Evolutionary conservation across 2,329 filamentous ascomycete species (phyloP).

Genomic region (Grosmannia huntii): DNA sequence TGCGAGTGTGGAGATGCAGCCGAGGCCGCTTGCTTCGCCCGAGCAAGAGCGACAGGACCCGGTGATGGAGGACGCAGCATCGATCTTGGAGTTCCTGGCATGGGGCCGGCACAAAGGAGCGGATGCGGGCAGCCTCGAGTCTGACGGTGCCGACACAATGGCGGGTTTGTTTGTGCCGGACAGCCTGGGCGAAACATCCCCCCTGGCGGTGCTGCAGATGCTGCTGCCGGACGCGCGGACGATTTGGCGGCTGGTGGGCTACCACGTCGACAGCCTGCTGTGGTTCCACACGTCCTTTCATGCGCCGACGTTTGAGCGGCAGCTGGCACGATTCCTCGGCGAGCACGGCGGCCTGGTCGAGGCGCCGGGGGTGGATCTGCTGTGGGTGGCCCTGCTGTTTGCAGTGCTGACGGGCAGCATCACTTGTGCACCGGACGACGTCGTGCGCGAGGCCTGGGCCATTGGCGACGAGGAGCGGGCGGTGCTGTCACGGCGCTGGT

Average conservation of each 20-base stretch:
- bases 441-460: constrained; percentile 26
- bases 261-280: constrained; percentile 13
- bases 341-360: constrained; percentile 20
- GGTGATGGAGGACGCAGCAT: constrained; percentile 26
- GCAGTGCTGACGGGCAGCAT: constrained; percentile 29
- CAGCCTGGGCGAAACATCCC: constrained; percentile 4
- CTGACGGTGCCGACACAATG: constrained; percentile 8
- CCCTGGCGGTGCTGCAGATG: constrained; percentile 12
- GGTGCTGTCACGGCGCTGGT: constrained; percentile 29
- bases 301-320: constrained; percentile 21
- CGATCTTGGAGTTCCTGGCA: constrained; percentile 33
- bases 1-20: background rate
- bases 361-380: constrained; percentile 22
- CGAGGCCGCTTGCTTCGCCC: background rate
- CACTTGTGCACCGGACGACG: constrained; percentile 23
- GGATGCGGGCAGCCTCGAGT: constrained; percentile 13
- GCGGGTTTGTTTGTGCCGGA: background rate
- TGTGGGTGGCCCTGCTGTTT: constrained; percentile 33
- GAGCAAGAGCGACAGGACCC: no score
- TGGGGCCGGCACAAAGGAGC: constrained; percentile 33
- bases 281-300: constrained; percentile 17
- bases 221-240: constrained; percentile 12
- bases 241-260: constrained; percentile 14
- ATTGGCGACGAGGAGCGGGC: constrained; percentile 27
- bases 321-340: constrained; percentile 25